Evolutionary conservation across 345 rosid genomes (phyloP), one percentile per base, ranked within the genome.

Genomic region (Lepidium didymum): DNA sequence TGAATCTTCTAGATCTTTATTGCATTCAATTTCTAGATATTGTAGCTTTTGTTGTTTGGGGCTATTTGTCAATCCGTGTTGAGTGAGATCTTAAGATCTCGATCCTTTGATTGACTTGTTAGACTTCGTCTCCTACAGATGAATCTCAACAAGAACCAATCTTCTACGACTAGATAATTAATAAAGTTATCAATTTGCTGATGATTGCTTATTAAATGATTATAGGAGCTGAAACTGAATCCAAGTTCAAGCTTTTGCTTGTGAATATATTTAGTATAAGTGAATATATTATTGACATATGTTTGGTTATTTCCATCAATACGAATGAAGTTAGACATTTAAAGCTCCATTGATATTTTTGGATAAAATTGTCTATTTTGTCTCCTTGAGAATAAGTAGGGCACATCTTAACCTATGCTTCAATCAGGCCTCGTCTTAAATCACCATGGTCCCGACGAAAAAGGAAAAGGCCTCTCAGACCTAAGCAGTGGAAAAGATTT

Each of bases 361-460:
- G 45, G 57, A 64, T 58, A 23, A 1, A 2, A 11, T 8, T 58
- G 0, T 23, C 40, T n/a, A 14, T 23, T 27, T 46, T 6, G 12
- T 66, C 41, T 44, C 34, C 45, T 52, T 33, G 31, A 27, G 57
- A 23, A 54, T 49, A 51, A 45, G 64, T 35, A 47, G 37, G 31
- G 31, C 37, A 58, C 13, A 49, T 25, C 8, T 21, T 64, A 45
- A 66, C 19, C 57, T 67, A 7, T 31, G 62, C 62, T 78, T 29
- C 79, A 49, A 21, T 49, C 33, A 94, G 99, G 81, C 71, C 83
- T 64, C 90, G 83, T 50, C 83, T 87, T 12, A 87, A 89, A 62
- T 94, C 99, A 49, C 99, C 99, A 54, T 94, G 99, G 99, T 91
- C 97, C 23, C 96, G 89, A 18, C 78, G 87, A 70, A 91, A 85